Percentiles rank a stretch among this genome's conserved stretches.
Conservation (phyloP, 108 stramenopile genomes). For the Nitzschia inconspicua region DNA sequence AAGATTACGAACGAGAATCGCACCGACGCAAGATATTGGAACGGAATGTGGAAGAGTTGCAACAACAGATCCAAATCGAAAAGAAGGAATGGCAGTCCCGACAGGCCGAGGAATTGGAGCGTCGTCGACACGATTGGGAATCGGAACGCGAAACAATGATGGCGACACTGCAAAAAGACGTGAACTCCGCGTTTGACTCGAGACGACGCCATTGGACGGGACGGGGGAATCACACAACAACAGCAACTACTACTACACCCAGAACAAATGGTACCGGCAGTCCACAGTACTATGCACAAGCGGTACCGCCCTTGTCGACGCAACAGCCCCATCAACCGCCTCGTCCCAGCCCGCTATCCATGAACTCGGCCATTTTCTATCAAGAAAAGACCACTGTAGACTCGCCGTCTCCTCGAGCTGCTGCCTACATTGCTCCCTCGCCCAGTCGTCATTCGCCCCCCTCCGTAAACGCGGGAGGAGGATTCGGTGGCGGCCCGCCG, state of each 20-base stretch:
- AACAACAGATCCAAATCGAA: constrained; percentile 14
- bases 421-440: too few species aligned
- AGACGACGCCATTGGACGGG: not conserved
- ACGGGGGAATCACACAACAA: not conserved
- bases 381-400: constrained; percentile 1
- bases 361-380: not conserved
- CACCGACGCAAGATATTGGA: constrained; percentile 13
- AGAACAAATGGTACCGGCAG: not conserved
- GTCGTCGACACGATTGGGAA: constrained; percentile 22
- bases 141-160: constrained; percentile 25
- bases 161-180: constrained; percentile 32
- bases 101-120: constrained; percentile 17
- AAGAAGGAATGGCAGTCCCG: constrained; percentile 4
- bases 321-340: constrained; percentile 2
- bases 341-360: constrained; percentile 6
- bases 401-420: not conserved
- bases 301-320: not conserved
- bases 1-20: constrained; percentile 26
- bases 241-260: not conserved
- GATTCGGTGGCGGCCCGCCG: not conserved
- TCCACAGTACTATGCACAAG: constrained; percentile 1
- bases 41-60: constrained; percentile 15
- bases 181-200: constrained; percentile 32
- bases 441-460: too few species aligned
- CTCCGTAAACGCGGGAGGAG: too few species aligned